Evolutionary conservation across 345 rosid genomes (phyloP), one percentile per base, ranked within the genome.

Genomic region (Luvunga scandens): DNA sequence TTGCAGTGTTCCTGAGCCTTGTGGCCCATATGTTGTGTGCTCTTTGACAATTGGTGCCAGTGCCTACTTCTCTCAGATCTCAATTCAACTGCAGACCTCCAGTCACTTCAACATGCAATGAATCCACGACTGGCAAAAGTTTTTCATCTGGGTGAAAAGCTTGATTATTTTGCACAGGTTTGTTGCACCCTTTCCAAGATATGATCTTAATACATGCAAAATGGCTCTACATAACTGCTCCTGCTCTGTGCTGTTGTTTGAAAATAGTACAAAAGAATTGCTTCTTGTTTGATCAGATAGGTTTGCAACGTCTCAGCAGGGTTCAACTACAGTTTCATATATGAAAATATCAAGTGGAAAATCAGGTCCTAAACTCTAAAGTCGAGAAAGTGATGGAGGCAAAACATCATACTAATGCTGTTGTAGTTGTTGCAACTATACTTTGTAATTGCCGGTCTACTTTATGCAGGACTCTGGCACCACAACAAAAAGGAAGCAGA

Each of bases 121-220:
- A 9, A 36, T 78, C 90, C 5, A 38, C 48, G 69, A 60, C 34
- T 76, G 0, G 66, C 59, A 12, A 74, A 82, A 30, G 82, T 90
- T 57, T 16, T 70, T 1, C 71, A 76, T 73, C 76, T 88, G 18
- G 90, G 85, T 12, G 81, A 84, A 81, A 83, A 71, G 82, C 90
- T 90, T 21, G 87, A 85, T 79, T 90, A 88, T 75, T 88, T 88
- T 74, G 89, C 89, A 19, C 84, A 66, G 61, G 66, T 90, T 85
- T 67, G 84, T 73, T n/a, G 24, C 75, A 9, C 91, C 93, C 25
- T 28, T 68, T 21, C 27, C 75, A 66, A 84, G 56, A 72, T 38
- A 87, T 7, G 73, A 55, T 39, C 63, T 88, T 36, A 79, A 83
- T 57, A 48, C 79, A 66, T 90, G 93, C 80, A 85, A 21, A 55